A percentile compares a stretch with the other conserved stretches of the same genome.
phyloP scores from a whole-genome alignment of 805 yeast species.

The Saturnispora bothae region DNA sequence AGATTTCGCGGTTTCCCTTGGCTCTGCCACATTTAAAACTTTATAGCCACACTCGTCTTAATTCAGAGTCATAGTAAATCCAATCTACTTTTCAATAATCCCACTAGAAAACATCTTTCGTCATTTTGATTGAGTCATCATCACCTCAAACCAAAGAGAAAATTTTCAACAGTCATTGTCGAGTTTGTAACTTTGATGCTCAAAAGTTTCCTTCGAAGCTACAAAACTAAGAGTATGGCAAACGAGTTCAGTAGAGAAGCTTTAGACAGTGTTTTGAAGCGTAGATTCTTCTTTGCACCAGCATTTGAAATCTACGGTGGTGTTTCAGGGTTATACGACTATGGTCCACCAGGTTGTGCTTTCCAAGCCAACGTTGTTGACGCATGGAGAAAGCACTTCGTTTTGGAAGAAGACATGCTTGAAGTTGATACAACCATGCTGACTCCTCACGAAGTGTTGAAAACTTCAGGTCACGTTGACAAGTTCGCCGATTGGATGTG shows the following conservation, averaged over 20 bases:
- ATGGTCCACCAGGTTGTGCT: constrained; percentile 99
- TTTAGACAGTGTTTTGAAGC: constrained; percentile 81
- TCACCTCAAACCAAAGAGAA: too few species aligned
- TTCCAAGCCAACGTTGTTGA: constrained; percentile 93
- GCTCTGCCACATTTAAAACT: too few species aligned
- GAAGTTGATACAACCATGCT: constrained; percentile 98
- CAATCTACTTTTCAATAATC: too few species aligned
- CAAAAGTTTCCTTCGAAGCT: constrained; percentile 4
- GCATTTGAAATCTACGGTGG: constrained; percentile 97
- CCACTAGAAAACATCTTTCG: too few species aligned
- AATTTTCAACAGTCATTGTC: neutral
- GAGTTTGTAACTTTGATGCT: constrained; percentile 1
- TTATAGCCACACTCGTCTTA: too few species aligned
- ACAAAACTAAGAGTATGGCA: constrained; percentile 4
- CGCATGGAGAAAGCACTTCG: constrained; percentile 95
- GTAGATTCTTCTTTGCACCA: constrained; percentile 96
- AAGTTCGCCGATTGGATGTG: constrained; percentile 99
- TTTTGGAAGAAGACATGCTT: constrained; percentile 95
- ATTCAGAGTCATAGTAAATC: too few species aligned
- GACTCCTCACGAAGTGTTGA: constrained; percentile 94
- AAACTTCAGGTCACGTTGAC: constrained; percentile 98
- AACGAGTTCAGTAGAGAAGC: constrained; percentile 65
- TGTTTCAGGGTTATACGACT: constrained; percentile 94
- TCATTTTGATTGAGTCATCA: too few species aligned
- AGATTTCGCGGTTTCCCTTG: too few species aligned